Percentiles rank a stretch among this genome's conserved stretches.
These are phyloP conservation scores for Acanthamoeba healyi DNA, from an alignment of 208 protist species.

Conservation along the genomic window DNA sequence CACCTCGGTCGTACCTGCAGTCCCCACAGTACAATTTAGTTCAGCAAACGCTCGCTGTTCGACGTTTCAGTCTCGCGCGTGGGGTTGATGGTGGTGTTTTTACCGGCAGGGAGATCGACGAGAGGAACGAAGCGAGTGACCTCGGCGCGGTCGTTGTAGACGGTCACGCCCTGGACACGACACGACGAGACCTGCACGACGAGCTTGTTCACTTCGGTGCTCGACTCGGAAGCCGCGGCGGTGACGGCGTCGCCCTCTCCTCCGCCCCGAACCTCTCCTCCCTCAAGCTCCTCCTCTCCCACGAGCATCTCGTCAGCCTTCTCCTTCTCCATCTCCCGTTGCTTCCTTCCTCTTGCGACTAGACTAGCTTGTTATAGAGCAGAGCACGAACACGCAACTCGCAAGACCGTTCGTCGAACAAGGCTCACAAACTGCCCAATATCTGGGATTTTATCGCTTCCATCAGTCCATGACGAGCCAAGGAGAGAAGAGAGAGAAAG, in stretches of 20 bases:
- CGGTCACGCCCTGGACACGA: not conserved
- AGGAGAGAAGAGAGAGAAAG: too few relatives aligned
- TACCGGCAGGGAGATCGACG: not conserved
- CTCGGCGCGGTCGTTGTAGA: constrained; percentile 60
- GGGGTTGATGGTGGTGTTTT: not conserved
- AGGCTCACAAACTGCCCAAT: too few relatives aligned
- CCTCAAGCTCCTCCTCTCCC: not conserved
- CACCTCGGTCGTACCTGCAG: constrained; percentile 14
- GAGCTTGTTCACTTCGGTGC: not conserved
- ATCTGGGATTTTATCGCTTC: too few relatives aligned
- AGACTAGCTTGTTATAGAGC: too few relatives aligned
- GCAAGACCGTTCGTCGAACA: too few relatives aligned
- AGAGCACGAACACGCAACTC: too few relatives aligned
- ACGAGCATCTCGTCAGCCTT: not conserved
- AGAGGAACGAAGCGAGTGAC: constrained; percentile 32
- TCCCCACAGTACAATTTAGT: not conserved
- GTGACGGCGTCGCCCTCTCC: too few relatives aligned
- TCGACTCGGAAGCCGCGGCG: not conserved
- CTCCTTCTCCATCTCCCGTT: not conserved
- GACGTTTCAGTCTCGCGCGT: too few relatives aligned
- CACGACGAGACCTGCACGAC: not conserved
- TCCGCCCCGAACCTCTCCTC: too few relatives aligned
- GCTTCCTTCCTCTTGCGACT: not conserved
- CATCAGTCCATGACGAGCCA: too few relatives aligned
- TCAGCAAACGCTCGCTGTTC: not conserved